A percentile compares a stretch with the other conserved stretches of the same genome.
phyloP scores from a whole-genome alignment of 192 early-diverging fungal species.

The Mortierella antarctica region DNA sequence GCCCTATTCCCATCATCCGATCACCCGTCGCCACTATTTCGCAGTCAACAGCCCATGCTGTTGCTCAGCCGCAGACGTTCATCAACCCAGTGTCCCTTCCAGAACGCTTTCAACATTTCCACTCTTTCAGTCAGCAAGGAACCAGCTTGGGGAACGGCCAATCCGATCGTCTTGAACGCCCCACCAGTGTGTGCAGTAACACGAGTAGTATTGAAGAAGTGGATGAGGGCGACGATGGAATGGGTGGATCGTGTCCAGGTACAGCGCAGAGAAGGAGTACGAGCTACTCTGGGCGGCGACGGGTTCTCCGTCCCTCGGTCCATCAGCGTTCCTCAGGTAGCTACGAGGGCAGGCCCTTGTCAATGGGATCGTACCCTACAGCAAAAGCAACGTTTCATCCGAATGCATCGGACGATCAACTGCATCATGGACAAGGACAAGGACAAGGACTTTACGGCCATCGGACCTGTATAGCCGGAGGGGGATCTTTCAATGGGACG shows the following conservation, averaged over 20 bases:
- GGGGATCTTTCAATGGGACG: conserved; percentile 28
- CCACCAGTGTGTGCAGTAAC: conserved; percentile 44
- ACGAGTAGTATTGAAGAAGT: conserved; percentile 42
- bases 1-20: conserved; percentile 45
- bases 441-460: conserved; percentile 9
- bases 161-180: conserved; percentile 24
- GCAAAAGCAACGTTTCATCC: background rate
- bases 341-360: conserved; percentile 15
- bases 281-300: conserved; percentile 20
- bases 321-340: conserved; percentile 15
- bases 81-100: conserved; percentile 33
- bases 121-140: conserved; percentile 23
- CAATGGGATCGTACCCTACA: conserved; percentile 8
- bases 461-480: background rate
- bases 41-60: conserved; percentile 34
- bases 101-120: conserved; percentile 49
- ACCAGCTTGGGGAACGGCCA: conserved; percentile 1
- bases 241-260: conserved; percentile 20
- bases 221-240: conserved; percentile 28
- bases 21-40: conserved; percentile 42
- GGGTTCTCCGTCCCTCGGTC: background rate
- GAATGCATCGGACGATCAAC: conserved; percentile 31
- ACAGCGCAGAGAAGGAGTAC: conserved; percentile 15
- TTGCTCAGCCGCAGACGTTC: conserved; percentile 27
- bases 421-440: conserved; percentile 8